phyloP scores from a whole-genome alignment of 2,329 filamentous ascomycete species.

The Microcyclosporella mali region DNA sequence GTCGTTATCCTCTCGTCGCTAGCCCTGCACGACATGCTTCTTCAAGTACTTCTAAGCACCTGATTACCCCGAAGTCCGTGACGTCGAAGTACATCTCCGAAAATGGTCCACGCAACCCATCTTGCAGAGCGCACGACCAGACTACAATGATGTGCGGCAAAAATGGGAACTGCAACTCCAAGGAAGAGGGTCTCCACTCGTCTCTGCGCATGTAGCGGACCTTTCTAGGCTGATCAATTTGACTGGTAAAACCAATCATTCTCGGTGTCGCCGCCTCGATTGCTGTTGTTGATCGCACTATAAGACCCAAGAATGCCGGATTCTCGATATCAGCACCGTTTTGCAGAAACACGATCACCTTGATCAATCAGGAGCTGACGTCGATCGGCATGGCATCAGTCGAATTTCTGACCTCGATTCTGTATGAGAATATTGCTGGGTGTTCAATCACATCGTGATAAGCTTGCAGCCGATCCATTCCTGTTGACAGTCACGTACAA shows the following conservation, averaged over 20 bases:
- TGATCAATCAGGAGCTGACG: constrained; percentile 26
- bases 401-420: constrained; percentile 30
- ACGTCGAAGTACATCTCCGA: constrained; percentile 34
- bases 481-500: too few species aligned
- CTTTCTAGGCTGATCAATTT: constrained; percentile 19
- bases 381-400: constrained; percentile 21
- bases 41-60: constrained; percentile 31
- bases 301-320: too few species aligned
- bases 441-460: constrained; percentile 33
- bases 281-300: too few species aligned
- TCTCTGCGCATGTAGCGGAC: constrained; percentile 27
- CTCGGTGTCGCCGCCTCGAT: too few species aligned
- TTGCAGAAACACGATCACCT: constrained; percentile 41
- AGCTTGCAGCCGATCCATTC: too few species aligned
- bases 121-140: constrained; percentile 38
- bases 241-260: too few species aligned
- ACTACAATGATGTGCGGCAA: constrained; percentile 42
- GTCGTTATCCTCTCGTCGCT: too few species aligned
- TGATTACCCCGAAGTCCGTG: constrained; percentile 36
- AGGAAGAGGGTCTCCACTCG: constrained; percentile 37
- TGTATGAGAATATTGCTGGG: constrained; percentile 32
- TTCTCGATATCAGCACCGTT: constrained; percentile 46
- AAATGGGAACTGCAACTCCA: constrained; percentile 23
- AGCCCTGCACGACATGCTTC: constrained; percentile 28
- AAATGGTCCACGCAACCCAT: constrained; percentile 22